Base-by-base conservation (phyloP, 73 alveolate genomes). In the Paramecium pentaurelia region DNA sequence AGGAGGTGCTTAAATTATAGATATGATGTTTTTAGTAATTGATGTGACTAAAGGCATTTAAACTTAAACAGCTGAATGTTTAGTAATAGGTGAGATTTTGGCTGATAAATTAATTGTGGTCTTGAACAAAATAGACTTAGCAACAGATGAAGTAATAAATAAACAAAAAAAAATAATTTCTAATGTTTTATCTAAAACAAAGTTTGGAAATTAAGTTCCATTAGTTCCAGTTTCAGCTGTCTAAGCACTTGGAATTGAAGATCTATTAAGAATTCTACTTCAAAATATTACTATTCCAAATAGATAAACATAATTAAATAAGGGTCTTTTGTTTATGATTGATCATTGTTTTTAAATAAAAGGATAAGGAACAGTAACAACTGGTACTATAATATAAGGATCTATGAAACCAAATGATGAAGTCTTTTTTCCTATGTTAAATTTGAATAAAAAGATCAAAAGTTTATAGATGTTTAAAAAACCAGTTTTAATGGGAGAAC, bases 1-100 rank as follows among this genome's bases (percentile, higher is more conserved):
- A 54, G 99, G 99, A 71, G 99, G 99, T 30, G 99, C 99, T 25
- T 95, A 98, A 38, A 98, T 98, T 58, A 99, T 99, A 34, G 99
- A 99, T 88, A 86, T 96, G 58, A 97, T 98, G 98, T 96, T 99
- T 49, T 89, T 99, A 92, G 99, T 99, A 30, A 95, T 99, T 47
- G 99, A 98, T 88, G 98, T 98, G 34, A 73, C 97, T 58, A 97
- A 97, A 95, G 99, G 97, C 14, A 73, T 83, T 27, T 86, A 87
- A 84, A 83, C 93, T n/a, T 85, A 71, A 80, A 71, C 93, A 9
- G 92, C 93, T 49, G 95, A 85, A 59, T 92, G 92, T 44, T 40
- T 85, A 40, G 95, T 80, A 2, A 64, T 85, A 9, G 99, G 99
- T n/a, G 99, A 98, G 88, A 95, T 99, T 44, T 95, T 99, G 86